Evolutionary conservation across 2,329 filamentous ascomycete species (phyloP).

Genomic region (Diaporthe citriasiana): DNA sequence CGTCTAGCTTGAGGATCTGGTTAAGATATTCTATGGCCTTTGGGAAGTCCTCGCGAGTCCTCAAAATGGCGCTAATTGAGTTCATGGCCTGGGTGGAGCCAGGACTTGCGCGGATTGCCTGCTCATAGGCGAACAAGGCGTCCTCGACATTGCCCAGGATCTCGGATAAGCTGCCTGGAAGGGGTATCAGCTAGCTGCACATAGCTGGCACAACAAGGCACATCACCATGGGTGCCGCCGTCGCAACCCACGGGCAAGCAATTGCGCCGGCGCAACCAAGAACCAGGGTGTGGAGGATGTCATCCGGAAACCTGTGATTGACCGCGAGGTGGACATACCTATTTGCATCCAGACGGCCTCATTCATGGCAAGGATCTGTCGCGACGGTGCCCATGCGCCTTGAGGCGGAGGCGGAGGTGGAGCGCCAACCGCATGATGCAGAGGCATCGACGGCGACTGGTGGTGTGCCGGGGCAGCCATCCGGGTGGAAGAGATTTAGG

Average conservation of each 20-base stretch:
- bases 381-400: conserved; percentile 72
- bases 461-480: conserved; percentile 80
- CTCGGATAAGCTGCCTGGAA: conserved; percentile 84
- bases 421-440: conserved; percentile 68
- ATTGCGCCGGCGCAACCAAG: background rate
- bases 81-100: conserved; percentile 94
- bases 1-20: conserved; percentile 90
- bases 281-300: too few relatives aligned
- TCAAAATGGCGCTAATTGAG: conserved; percentile 90
- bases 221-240: background rate
- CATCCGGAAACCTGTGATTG: conserved; percentile 30
- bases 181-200: conserved; percentile 50
- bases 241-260: background rate
- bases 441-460: conserved; percentile 82
- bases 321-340: conserved; percentile 72
- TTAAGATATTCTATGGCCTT: conserved; percentile 95
- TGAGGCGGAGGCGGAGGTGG: conserved; percentile 73
- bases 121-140: conserved; percentile 91
- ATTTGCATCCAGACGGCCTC: conserved; percentile 94
- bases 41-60: conserved; percentile 92
- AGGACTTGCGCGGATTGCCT: conserved; percentile 87
- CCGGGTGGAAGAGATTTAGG: conserved; percentile 45
- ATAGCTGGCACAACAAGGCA: conserved; percentile 42
- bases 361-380: conserved; percentile 83
- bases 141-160: conserved; percentile 89